Evolutionary conservation across 2,329 filamentous ascomycete species (phyloP).

Genomic region (Pyricularia grisea): DNA sequence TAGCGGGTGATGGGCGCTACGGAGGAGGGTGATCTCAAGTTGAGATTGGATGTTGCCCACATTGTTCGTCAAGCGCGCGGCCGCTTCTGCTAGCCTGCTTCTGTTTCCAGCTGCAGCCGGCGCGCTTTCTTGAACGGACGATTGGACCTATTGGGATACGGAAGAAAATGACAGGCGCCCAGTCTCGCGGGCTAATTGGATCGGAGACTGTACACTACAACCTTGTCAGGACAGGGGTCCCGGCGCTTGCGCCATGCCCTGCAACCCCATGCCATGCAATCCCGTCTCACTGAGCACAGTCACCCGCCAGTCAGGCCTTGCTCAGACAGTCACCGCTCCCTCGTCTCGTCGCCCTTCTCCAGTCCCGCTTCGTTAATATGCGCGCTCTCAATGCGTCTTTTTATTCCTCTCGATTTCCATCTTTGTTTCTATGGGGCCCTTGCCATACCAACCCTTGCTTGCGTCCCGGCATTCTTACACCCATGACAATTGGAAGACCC

Average conservation of each 20-base stretch:
- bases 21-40: neutral
- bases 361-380: neutral
- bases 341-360: neutral
- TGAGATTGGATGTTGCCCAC: neutral
- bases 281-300: slow-evolving; percentile 1
- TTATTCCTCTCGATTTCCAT: neutral
- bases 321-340: neutral
- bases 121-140: neutral
- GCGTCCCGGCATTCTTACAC: neutral
- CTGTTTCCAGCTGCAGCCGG: neutral
- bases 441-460: neutral
- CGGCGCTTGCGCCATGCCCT: slow-evolving; percentile 1
- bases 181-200: neutral
- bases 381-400: neutral
- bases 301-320: neutral
- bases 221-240: neutral
- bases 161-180: neutral
- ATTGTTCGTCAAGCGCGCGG: neutral
- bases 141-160: neutral
- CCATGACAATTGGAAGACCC: neutral
- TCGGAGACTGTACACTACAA: neutral
- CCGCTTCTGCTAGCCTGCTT: neutral
- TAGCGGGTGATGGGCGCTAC: neutral
- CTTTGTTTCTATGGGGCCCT: neutral
- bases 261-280: neutral